Base-by-base conservation (phyloP, 2,329 filamentous ascomycete species). In the Penicillium frequentans region DNA sequence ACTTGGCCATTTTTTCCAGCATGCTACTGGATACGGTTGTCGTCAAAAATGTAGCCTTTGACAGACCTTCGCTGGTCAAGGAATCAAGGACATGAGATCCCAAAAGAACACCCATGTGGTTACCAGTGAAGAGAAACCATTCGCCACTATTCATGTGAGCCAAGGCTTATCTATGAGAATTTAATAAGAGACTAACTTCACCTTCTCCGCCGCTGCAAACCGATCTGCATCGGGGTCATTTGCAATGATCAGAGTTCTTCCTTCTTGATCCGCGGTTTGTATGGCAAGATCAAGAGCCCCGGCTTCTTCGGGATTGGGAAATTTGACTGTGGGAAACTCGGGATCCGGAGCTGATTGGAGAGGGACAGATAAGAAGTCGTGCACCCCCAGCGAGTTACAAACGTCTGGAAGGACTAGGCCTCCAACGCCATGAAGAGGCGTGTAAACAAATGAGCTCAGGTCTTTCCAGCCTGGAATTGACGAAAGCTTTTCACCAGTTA, bases 161-260 rank as follows among this genome's bases (percentile, higher is more conserved):
- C 5, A 39, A n/a, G 6, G 19, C 16, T 44, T 27, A 33, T 29
- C 3, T 7, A 37, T 2, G 3, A 16, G 24, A n/a, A 19, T 9
- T 6, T 2, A 16, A 14, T 19, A 26, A 43, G 16, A 24, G 19
- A 68, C 70, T 33, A 73, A 78, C 67, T 75, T 64, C 4, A 86
- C 77, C 64, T 82, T 84, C 66, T 87, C 81, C 4, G 85, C 86
- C 7, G 78, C 82, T 7, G 85, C 84, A 59, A 88, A 83, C 21
- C 86, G 81, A 69, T 88, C 86, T 16, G 86, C 86, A 67, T 88
- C 86, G 1, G 86, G 86, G 62, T 88, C 86, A 63, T 84, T 86
- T 11, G 86, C 85, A 27, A 88, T 72, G 37, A 88, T 81, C 42
- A 88, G 68, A 6, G 70, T 71, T 56, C 80, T 78, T 19, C 74